Evolutionary conservation across 1,284 basidiomycete genomes (phyloP), one percentile per base, ranked within the genome.

Genomic region (Athelia psychrophila): DNA sequence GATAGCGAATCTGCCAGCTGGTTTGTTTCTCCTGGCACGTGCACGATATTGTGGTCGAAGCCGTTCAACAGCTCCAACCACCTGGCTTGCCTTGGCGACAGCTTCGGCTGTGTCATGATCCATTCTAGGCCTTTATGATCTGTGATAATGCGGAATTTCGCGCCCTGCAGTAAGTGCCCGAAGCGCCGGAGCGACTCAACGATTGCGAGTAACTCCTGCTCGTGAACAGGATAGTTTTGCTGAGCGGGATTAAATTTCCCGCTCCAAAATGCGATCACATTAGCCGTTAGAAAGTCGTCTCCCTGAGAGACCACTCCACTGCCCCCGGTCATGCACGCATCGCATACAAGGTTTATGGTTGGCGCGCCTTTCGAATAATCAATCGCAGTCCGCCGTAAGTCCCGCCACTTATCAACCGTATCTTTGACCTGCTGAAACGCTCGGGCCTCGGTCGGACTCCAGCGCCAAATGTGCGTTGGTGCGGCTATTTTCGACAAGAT

Each of bases 101-200:
- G 49, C 18, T 64, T 60, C 49, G 60, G 63, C 51, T 74, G 72
- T 2, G 56, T 61, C 56, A 56, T 50, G 2, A 75, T 46, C 50
- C 61, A 60, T 23, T 64, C 59, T 1, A 75, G 60, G 0, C 59
- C 63, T 27, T 64, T 56, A 47, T 75, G 72, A 48, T 75, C 72
- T 1, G 67, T 71, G 4, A 57, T 59, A 2, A 68, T 60, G 1
- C 52, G 50, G 47, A 74, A 71, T 2, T 56, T 54, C 4, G 53
- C 51, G 13, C 72, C 72, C 2, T 60, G 50, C 1, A 73, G 49
- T 30, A 66, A 36, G 27, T 61, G 55, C 1, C 60, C 40, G 50
- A 64, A 67, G 2, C 57, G 52, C 38, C 59, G 58, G 52, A 72
- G 49, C 0, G 64, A 57, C 46, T 69, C 63, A 0, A 69, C 56